phyloP scores from a whole-genome alignment of 495 filamentous ascomycete genomes.

The Thermochaetoides thermophila region DNA sequence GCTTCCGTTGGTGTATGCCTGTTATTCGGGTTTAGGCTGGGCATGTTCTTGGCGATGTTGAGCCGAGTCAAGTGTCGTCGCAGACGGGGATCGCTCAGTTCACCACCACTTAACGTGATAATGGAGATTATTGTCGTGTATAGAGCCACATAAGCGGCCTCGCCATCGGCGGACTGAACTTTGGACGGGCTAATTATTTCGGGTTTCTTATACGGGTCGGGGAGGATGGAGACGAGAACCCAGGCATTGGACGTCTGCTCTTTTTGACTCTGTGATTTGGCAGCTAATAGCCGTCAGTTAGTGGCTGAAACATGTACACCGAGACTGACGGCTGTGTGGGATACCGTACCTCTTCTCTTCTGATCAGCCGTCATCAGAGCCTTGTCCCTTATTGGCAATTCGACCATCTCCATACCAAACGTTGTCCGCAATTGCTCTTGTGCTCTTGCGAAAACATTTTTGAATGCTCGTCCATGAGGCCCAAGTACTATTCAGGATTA shows the following conservation, averaged over 20 bases:
- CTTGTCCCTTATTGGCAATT: slow-evolving; percentile 70
- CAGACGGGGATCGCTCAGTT: slow-evolving; percentile 57
- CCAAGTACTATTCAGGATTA: slow-evolving; percentile 30
- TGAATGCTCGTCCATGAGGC: slow-evolving; percentile 45
- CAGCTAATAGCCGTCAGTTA: slow-evolving; percentile 15
- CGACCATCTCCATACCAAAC: slow-evolving; percentile 80
- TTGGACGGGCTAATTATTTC: slow-evolving; percentile 53
- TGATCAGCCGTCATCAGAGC: slow-evolving; percentile 66
- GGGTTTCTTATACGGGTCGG: slow-evolving; percentile 44
- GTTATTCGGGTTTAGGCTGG: slow-evolving; percentile 28
- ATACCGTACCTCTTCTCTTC: slow-evolving; percentile 39
- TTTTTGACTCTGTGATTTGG: slow-evolving; percentile 27
- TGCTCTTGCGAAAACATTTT: slow-evolving; percentile 49
- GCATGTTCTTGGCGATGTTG: slow-evolving; percentile 59
- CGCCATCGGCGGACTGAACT: slow-evolving; percentile 45
- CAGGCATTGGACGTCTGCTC: slow-evolving; percentile 50
- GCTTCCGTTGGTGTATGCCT: slow-evolving; percentile 47
- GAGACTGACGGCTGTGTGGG: background rate
- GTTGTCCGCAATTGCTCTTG: slow-evolving; percentile 46
- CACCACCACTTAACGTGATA: slow-evolving; percentile 53
- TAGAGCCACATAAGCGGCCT: slow-evolving; percentile 64
- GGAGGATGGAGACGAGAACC: slow-evolving; percentile 58
- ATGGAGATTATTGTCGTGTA: slow-evolving; percentile 67
- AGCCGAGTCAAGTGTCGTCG: slow-evolving; percentile 57
- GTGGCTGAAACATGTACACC: background rate